Base-by-base conservation (phyloP, 2,329 filamentous ascomycete species). In the Colletotrichum salicis region DNA sequence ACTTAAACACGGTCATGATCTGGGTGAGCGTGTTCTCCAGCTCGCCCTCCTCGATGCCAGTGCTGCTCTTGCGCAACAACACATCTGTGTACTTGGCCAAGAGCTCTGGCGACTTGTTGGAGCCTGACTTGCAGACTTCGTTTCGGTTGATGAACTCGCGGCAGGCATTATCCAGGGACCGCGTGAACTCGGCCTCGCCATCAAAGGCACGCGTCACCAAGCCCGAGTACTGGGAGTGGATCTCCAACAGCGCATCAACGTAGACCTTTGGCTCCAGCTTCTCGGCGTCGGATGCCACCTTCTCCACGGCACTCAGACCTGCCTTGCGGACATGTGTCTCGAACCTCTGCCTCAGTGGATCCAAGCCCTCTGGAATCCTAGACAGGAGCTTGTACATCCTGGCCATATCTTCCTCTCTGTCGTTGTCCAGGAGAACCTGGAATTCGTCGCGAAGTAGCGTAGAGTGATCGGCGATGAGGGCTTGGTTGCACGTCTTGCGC, bases 1-100 rank as follows among this genome's bases (percentile, higher is more conserved):
- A 99, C 85, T 98, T 98, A 90, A 99, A 99, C 67, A 99, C 94
- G 1, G 96, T 98, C 96, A 99, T 99, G 78, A 99, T 96, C 81
- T 98, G 94, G 24, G 90, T 91, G 35, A 98, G 86, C 37, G 94
- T 93, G 75, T 93, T 92, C 84, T 99, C 96, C 77, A 98, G 88
- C 79, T 99, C 96, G 37, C 94, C 93, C 79, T 99, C 96, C 79
- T 98, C 96, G 15, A 95, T 94, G 77, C 95, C 94, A 76, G 95
- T 97, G 35, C 93, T 93, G 76, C 94, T 96, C 87, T 97, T 98
- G 82, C 96, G 96, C 63, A 99, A 86, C 37, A 99, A 86, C 11
- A 95, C 92, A 81, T 99, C 96, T 37, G 95, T 94, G 81, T 99
- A 98, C 83, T 97, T 97, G 80, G 96, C 96, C 48, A 99, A 87